A percentile compares a stretch with the other conserved stretches of the same genome.
Conservation (phyloP, 495 filamentous ascomycete species). For the Trichoderma reesei region DNA sequence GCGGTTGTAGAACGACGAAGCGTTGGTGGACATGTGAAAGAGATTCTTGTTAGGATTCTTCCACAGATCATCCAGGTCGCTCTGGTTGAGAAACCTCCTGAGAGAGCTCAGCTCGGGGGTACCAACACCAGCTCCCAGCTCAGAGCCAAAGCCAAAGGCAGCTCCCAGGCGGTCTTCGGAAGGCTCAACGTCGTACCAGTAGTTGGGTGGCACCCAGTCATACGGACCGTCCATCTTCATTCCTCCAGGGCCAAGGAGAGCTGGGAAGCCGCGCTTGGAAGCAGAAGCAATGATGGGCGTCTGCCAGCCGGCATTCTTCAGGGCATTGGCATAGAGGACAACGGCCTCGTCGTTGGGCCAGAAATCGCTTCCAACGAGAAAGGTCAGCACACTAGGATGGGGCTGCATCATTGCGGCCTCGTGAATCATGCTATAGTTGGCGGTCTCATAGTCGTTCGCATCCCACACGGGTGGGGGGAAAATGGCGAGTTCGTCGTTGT, state of each 20-base stretch:
- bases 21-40: conserved; percentile 50
- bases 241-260: conserved; percentile 42
- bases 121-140: conserved; percentile 50
- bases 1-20: conserved; percentile 44
- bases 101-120: conserved; percentile 49
- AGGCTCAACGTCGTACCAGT: conserved; percentile 45
- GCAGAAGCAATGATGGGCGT: conserved; percentile 50
- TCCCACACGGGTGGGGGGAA: conserved; percentile 33
- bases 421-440: conserved; percentile 45
- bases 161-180: conserved; percentile 35
- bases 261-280: conserved; percentile 42
- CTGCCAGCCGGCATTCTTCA: conserved; percentile 45
- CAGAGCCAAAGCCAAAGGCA: conserved; percentile 54
- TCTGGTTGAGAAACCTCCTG: conserved; percentile 40
- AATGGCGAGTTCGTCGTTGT: conserved; percentile 44
- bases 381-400: conserved; percentile 47
- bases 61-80: conserved; percentile 47
- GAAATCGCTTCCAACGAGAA: conserved; percentile 52
- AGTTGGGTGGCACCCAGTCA: conserved; percentile 57
- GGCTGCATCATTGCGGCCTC: conserved; percentile 51
- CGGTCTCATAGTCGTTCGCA: conserved; percentile 43
- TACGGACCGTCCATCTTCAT: conserved; percentile 63
- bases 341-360: conserved; percentile 51
- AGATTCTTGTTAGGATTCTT: conserved; percentile 38
- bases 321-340: conserved; percentile 37